Evolutionary conservation across 2,329 filamentous ascomycete genomes (phyloP).

Genomic region (Cordyceps pruinosa): DNA sequence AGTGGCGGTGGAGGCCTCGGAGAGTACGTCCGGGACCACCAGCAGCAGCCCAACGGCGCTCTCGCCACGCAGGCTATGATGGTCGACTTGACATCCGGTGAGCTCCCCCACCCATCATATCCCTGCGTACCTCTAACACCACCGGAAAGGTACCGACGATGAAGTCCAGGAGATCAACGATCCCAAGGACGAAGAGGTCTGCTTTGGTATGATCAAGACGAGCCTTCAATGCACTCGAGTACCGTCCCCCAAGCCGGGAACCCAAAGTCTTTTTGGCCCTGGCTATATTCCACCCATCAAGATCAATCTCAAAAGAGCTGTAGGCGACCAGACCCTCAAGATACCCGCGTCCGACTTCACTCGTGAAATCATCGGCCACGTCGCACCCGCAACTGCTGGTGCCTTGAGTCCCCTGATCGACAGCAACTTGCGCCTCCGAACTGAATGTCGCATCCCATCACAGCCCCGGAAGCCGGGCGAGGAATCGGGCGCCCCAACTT

Average conservation of each 20-base stretch:
- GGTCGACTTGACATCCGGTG: constrained; percentile 53
- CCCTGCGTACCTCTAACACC: background rate
- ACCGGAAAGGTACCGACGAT: constrained; percentile 39
- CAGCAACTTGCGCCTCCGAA: constrained; percentile 56
- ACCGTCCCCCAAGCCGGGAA: constrained; percentile 60
- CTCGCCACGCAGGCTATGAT: constrained; percentile 33
- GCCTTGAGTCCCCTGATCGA: constrained; percentile 71
- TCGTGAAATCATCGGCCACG: constrained; percentile 63
- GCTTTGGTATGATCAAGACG: constrained; percentile 70
- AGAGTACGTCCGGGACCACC: constrained; percentile 58
- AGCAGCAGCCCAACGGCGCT: constrained; percentile 33
- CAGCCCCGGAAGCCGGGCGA: constrained; percentile 60
- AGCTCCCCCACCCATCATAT: constrained; percentile 20
- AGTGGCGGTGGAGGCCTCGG: constrained; percentile 53
- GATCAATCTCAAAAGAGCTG: constrained; percentile 57
- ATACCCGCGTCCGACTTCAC: constrained; percentile 71
- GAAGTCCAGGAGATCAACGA: constrained; percentile 53
- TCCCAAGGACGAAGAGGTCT: constrained; percentile 63
- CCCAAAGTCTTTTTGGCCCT: constrained; percentile 50
- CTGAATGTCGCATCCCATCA: constrained; percentile 63
- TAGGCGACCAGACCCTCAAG: constrained; percentile 46
- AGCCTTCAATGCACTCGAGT: constrained; percentile 60
- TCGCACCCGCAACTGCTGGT: constrained; percentile 61
- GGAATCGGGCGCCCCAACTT: constrained; percentile 53
- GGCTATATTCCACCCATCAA: constrained; percentile 67